Evolutionary conservation across 2,329 filamentous ascomycete species (phyloP).

Genomic region (Sporothrix variecibatus): DNA sequence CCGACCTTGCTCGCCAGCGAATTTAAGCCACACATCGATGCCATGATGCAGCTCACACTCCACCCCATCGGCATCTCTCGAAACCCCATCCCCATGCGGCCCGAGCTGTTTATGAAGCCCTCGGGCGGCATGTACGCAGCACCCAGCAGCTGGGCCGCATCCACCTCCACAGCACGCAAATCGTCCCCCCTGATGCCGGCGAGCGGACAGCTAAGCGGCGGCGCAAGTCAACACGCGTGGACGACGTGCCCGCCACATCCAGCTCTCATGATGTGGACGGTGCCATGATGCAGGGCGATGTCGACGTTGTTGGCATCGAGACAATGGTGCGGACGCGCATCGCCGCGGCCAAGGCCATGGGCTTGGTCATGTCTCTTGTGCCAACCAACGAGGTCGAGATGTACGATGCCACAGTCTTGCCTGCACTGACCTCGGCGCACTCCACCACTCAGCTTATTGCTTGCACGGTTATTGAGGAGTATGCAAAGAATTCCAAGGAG

Average conservation of each 20-base stretch:
- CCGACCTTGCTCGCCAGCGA: conserved; percentile 68
- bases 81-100: conserved; percentile 90
- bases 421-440: conserved; percentile 69
- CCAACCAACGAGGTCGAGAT: conserved; percentile 62
- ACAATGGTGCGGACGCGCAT: conserved; percentile 85
- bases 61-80: conserved; percentile 91
- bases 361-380: conserved; percentile 76
- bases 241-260: conserved; percentile 63
- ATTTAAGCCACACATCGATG: conserved; percentile 72
- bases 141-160: conserved; percentile 42
- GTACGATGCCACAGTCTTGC: conserved; percentile 66
- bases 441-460: conserved; percentile 86
- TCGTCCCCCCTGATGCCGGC: conserved; percentile 53
- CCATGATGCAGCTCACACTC: conserved; percentile 81
- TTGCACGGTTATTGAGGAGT: conserved; percentile 85
- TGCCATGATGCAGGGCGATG: conserved; percentile 95
- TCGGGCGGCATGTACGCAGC: conserved; percentile 80
- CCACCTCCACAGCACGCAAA: conserved; percentile 49
- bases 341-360: conserved; percentile 83
- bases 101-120: conserved; percentile 84
- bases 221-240: conserved; percentile 80
- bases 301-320: conserved; percentile 90
- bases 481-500: conserved; percentile 61
- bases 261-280: conserved; percentile 94
- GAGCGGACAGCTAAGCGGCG: conserved; percentile 73